Percentiles rank a stretch among this genome's conserved stretches.
Evolutionary conservation across 768 basidiomycete genomes (phyloP).

Genomic region (Boletus patriciae): DNA sequence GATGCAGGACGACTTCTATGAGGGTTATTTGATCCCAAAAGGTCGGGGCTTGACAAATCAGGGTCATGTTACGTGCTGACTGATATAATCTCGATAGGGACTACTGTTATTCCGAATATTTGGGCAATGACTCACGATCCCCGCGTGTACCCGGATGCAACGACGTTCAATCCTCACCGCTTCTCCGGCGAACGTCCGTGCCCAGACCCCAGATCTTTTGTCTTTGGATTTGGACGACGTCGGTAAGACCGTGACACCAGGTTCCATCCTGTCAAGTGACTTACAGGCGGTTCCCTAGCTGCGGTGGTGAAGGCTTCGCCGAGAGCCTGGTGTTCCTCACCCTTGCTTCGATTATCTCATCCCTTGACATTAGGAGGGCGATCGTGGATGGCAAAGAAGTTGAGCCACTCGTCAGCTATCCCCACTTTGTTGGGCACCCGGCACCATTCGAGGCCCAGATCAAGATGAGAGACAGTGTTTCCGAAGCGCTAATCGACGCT

Average conservation of each 20-base stretch:
- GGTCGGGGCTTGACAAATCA: background rate
- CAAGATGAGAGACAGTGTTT: background rate
- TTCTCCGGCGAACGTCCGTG: background rate
- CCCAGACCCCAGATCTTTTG: background rate
- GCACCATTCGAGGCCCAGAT: background rate
- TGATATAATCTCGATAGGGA: background rate
- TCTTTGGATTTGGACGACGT: slow-evolving; percentile 6
- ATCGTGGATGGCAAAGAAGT: background rate
- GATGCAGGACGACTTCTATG: slow-evolving; percentile 10
- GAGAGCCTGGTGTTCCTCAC: background rate
- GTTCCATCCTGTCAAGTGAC: background rate
- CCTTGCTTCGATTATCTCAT: background rate
- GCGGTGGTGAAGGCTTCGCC: background rate
- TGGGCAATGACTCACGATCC: slow-evolving; percentile 7
- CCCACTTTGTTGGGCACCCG: background rate
- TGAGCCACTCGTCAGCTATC: slow-evolving; percentile 4
- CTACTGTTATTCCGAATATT: slow-evolving; percentile 2
- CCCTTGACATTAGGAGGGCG: background rate
- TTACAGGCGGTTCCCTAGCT: background rate
- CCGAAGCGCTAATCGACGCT: background rate
- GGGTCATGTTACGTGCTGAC: background rate
- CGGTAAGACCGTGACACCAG: background rate
- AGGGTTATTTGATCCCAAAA: slow-evolving; percentile 2
- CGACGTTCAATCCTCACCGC: background rate
- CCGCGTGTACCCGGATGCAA: background rate